Evolutionary conservation across 2,329 filamentous ascomycete genomes (phyloP).

Genomic region (Gnomoniopsis sp.): DNA sequence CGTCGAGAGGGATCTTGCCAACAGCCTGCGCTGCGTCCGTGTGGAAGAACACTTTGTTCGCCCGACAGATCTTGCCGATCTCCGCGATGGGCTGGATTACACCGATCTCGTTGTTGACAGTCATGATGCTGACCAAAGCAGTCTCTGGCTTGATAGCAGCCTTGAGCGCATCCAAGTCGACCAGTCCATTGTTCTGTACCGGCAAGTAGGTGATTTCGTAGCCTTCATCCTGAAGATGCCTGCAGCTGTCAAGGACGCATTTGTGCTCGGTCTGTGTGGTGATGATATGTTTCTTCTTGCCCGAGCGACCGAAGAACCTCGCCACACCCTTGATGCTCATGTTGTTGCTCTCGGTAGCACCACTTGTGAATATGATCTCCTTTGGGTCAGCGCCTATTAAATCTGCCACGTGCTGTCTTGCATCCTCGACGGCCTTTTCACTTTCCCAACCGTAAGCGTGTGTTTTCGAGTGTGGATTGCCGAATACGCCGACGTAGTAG

Average conservation of each 20-base stretch:
- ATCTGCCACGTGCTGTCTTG: constrained; percentile 75
- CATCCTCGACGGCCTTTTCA: constrained; percentile 87
- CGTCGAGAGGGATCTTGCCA: constrained; percentile 95
- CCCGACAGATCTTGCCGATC: constrained; percentile 87
- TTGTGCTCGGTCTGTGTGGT: constrained; percentile 98
- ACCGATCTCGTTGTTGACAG: constrained; percentile 98
- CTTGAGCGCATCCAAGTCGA: constrained; percentile 80
- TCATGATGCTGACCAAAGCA: constrained; percentile 92
- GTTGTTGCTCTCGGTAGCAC: constrained; percentile 97
- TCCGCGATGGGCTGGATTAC: constrained; percentile 95
- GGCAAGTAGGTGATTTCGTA: constrained; percentile 97
- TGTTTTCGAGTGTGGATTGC: constrained; percentile 94
- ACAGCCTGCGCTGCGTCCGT: constrained; percentile 95
- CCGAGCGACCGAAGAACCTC: constrained; percentile 85
- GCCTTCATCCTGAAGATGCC: constrained; percentile 94
- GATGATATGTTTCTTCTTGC: constrained; percentile 98
- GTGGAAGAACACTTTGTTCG: constrained; percentile 96
- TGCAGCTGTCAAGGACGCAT: constrained; percentile 94
- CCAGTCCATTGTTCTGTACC: constrained; percentile 80
- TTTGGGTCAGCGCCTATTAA: constrained; percentile 94
- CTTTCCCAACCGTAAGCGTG: constrained; percentile 99
- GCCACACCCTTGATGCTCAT: constrained; percentile 99
- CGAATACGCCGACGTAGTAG: constrained; percentile 88
- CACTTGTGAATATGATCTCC: constrained; percentile 98
- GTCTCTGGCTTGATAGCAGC: constrained; percentile 90